Base-by-base conservation (phyloP, 345 rosid species). In the Populus alba region DNA sequence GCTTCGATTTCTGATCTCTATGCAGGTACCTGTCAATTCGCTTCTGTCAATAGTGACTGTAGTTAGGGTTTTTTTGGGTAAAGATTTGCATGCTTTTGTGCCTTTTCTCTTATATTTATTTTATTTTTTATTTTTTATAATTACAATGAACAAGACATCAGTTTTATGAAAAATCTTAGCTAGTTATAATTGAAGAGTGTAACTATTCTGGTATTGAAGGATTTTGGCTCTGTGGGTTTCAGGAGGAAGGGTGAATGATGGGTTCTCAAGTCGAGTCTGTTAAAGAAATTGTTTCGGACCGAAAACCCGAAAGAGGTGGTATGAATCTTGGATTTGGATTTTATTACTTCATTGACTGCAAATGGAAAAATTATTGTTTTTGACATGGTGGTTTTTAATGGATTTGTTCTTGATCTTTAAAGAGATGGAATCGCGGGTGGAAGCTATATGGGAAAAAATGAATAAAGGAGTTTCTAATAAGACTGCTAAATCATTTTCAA, bases 371-470 rank as follows among this genome's bases (percentile, higher is more conserved):
- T 41, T 47, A n/a, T 66, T n/a, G 13, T 69, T 41, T 22, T 27
- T 29, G 45, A 68, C 67, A 37, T 51, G 70, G 31, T 41, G 17
- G 45, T 27, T 65, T 1, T 20, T 70, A 71, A 53, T 70, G 57
- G 18, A 39, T 66, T 27, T 67, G 18, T 68, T 66, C 29, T 47
- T 47, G 51, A 3, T 72, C 17, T 25, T 68, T 71, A 11, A 75
- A 87, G 94, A 83, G 65, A 72, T 13, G 75, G 86, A 86, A 79
- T 82, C 78, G 72, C 85, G 75, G 7, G 90, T 87, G 74, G 89
- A 88, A 27, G 87, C 88, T 2, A 12, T 89, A 80, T 91, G 96
- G 96, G 89, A 89, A 82, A 84, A 91, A 66, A 87, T 91, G 96
- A 90, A 89, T 75, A 76, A 86, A 80, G 94, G 92, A 41, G 70